These are phyloP conservation scores for Colletotrichum sidae DNA, from an alignment of 2,329 filamentous ascomycete genomes.

Conservation along the genomic window DNA sequence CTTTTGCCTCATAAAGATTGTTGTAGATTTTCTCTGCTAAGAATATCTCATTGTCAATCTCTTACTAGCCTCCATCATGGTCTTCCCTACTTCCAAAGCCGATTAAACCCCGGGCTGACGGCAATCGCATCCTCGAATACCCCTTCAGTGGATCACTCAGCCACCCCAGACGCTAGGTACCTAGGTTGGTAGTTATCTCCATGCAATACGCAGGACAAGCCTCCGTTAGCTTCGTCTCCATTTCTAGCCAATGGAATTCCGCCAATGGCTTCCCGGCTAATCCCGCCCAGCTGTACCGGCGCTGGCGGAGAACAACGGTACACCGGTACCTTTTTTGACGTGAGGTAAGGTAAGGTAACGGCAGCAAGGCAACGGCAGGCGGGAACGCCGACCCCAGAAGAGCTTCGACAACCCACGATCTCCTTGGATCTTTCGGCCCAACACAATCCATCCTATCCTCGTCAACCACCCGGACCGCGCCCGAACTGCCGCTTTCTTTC, in stretches of 20 bases:
- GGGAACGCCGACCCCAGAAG: background rate
- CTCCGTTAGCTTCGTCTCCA: background rate
- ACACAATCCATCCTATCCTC: no score
- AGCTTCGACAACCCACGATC: background rate
- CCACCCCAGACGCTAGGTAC: conserved; percentile 19
- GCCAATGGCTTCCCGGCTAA: conserved; percentile 34
- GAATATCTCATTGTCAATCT: background rate
- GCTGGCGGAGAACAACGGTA: conserved; percentile 28
- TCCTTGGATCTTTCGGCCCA: no score
- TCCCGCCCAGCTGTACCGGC: conserved; percentile 26
- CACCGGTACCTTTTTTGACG: conserved; percentile 2
- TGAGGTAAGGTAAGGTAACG: conserved; percentile 34
- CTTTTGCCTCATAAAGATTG: background rate
- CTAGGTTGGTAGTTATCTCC: no score
- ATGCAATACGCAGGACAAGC: background rate
- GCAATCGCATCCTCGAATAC: conserved; percentile 15
- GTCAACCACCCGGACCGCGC: no score
- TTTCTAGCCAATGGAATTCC: conserved; percentile 22
- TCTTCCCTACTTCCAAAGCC: background rate
- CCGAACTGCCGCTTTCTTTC: no score
- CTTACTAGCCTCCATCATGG: background rate
- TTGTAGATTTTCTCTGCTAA: background rate
- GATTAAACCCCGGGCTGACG: conserved; percentile 1
- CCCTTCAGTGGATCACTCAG: conserved; percentile 29
- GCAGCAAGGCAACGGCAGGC: background rate